Evolutionary conservation across 2,329 filamentous ascomycete species (phyloP).

Genomic region (Alternaria brassicae): DNA sequence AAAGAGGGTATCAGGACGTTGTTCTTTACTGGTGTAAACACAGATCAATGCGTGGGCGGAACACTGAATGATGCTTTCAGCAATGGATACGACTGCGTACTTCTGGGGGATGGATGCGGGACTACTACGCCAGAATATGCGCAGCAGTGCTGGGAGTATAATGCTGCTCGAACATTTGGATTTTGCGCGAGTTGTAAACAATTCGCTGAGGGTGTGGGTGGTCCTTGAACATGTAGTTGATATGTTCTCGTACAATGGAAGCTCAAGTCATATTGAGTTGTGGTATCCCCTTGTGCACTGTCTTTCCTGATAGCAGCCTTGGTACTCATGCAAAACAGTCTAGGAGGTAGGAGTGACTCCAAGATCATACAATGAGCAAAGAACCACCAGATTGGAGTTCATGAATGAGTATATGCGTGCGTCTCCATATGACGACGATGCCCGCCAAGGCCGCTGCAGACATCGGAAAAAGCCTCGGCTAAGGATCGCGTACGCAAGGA

Average conservation of each 20-base stretch:
- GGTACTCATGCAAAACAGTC: not conserved
- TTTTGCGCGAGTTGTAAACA: slow-evolving; percentile 49
- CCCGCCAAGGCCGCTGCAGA: slow-evolving; percentile 14
- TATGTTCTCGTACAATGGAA: not conserved
- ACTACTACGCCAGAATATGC: slow-evolving; percentile 51
- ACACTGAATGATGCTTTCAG: slow-evolving; percentile 53
- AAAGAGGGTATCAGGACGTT: slow-evolving; percentile 50
- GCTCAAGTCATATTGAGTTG: not conserved
- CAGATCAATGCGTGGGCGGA: slow-evolving; percentile 54
- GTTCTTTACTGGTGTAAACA: slow-evolving; percentile 54
- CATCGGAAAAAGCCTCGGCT: slow-evolving; percentile 19
- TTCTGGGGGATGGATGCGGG: slow-evolving; percentile 52
- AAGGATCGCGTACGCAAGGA: slow-evolving; percentile 10
- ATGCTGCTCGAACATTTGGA: slow-evolving; percentile 51
- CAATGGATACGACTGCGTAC: slow-evolving; percentile 53
- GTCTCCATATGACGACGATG: not conserved
- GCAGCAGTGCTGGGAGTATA: slow-evolving; percentile 51
- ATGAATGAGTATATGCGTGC: not conserved
- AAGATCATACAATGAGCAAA: not conserved
- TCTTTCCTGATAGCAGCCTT: no score
- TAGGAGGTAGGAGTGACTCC: not conserved
- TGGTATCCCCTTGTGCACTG: no score
- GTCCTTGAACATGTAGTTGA: slow-evolving; percentile 4
- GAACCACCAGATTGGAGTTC: not conserved
- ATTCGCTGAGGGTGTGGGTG: slow-evolving; percentile 35